Conservation (phyloP, 192 early-diverging fungal species). For the Mortierella alpina region DNA sequence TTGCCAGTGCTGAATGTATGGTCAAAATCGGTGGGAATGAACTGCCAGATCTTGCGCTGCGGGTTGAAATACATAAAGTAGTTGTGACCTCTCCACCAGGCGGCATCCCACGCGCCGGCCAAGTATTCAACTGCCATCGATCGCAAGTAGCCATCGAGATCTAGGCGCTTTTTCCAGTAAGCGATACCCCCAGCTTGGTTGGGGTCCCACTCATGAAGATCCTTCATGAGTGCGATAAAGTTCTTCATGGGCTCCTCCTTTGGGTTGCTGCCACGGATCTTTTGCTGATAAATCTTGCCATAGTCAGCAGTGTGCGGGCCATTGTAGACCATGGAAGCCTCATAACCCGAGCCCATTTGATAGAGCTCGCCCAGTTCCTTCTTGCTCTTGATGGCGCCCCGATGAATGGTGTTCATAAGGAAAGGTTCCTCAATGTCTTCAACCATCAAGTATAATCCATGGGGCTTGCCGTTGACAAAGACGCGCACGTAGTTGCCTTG, state of each 20-base stretch:
- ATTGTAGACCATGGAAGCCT: slow-evolving; percentile 30
- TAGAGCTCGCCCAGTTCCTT: slow-evolving; percentile 23
- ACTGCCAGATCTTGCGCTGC: slow-evolving; percentile 18
- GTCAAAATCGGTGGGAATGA: slow-evolving; percentile 54
- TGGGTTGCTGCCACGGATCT: slow-evolving; percentile 12
- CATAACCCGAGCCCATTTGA: slow-evolving; percentile 30
- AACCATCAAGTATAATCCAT: slow-evolving; percentile 41
- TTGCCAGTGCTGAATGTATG: slow-evolving; percentile 47
- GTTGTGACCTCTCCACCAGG: slow-evolving; percentile 51
- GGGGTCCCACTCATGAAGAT: slow-evolving; percentile 30
- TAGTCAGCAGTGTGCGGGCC: slow-evolving; percentile 22
- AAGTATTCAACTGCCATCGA: slow-evolving; percentile 51
- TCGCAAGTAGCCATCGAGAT: slow-evolving; percentile 38
- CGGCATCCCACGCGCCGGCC: slow-evolving; percentile 44
- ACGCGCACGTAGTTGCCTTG: slow-evolving; percentile 39
- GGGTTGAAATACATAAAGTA: slow-evolving; percentile 44
- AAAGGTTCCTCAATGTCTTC: slow-evolving; percentile 39
- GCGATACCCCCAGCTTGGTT: slow-evolving; percentile 4
- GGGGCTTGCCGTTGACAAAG: slow-evolving; percentile 36
- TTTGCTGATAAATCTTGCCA: slow-evolving; percentile 28
- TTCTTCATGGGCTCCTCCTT: slow-evolving; percentile 14
- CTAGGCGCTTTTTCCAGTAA: slow-evolving; percentile 30
- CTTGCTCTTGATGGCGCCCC: slow-evolving; percentile 7
- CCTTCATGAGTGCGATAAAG: slow-evolving; percentile 35
- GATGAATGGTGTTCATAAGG: slow-evolving; percentile 32